phyloP scores from a whole-genome alignment of 495 filamentous ascomycete species.

The Baudoinia panamericana region DNA sequence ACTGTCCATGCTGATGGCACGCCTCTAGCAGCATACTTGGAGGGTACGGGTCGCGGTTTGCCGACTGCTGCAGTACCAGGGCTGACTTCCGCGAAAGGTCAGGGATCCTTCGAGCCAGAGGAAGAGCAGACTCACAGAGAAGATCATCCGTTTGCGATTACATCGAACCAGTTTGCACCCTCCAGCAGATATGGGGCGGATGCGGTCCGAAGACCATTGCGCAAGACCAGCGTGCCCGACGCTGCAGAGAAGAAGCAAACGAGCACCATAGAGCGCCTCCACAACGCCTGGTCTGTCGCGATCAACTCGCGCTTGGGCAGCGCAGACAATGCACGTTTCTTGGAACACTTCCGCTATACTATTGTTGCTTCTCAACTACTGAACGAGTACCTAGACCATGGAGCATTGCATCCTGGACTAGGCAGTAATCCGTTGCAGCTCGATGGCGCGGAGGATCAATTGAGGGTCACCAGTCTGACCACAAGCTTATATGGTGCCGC shows the following conservation, averaged over 20 bases:
- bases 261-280: slow-evolving; percentile 39
- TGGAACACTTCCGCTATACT: slow-evolving; percentile 91
- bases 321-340: slow-evolving; percentile 71
- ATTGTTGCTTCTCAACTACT: slow-evolving; percentile 90
- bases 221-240: too few relatives aligned
- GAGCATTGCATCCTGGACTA: slow-evolving; percentile 17
- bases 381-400: slow-evolving; percentile 45
- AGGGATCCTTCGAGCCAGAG: too few relatives aligned
- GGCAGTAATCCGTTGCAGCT: slow-evolving; percentile 8
- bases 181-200: too few relatives aligned
- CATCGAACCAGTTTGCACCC: too few relatives aligned
- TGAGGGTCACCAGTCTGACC: slow-evolving; percentile 25
- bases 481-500: slow-evolving; percentile 31
- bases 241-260: slow-evolving; percentile 18
- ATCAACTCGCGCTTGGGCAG: slow-evolving; percentile 67
- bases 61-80: too few relatives aligned
- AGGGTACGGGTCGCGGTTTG: slow-evolving; percentile 46
- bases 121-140: too few relatives aligned
- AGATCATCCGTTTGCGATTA: too few relatives aligned
- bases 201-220: too few relatives aligned
- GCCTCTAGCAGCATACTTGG: slow-evolving; percentile 83
- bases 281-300: slow-evolving; percentile 49
- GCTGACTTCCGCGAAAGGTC: too few relatives aligned
- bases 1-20: slow-evolving; percentile 79
- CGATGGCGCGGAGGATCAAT: slow-evolving; percentile 23